These are phyloP conservation scores for Amorphotheca resinae DNA, from an alignment of 495 filamentous ascomycete genomes.

Conservation along the genomic window DNA sequence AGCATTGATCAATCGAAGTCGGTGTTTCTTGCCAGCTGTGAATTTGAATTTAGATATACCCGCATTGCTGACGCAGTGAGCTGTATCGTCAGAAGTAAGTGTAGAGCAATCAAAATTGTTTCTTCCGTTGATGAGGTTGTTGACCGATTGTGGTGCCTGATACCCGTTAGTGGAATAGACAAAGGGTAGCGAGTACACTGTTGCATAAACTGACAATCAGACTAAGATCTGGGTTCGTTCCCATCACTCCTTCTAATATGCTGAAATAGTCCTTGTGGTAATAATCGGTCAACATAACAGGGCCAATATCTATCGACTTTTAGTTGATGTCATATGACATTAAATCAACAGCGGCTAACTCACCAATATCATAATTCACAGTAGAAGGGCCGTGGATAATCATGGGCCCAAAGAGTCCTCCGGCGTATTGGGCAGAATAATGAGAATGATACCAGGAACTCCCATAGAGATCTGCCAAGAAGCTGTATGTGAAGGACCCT, in stretches of 20 bases:
- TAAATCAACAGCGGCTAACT: neutral
- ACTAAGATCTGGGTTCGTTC: no score
- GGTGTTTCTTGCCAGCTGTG: slow-evolving; percentile 33
- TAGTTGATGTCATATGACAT: neutral
- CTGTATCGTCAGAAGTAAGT: slow-evolving; percentile 14
- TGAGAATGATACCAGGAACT: slow-evolving; percentile 54
- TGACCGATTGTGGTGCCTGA: slow-evolving; percentile 22
- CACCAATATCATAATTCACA: slow-evolving; percentile 27
- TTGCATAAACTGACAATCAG: no score
- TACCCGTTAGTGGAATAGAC: neutral
- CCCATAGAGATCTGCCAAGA: slow-evolving; percentile 40
- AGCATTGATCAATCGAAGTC: slow-evolving; percentile 38
- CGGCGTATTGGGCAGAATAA: slow-evolving; percentile 41
- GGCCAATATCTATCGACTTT: slow-evolving; percentile 27
- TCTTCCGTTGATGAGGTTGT: slow-evolving; percentile 40
- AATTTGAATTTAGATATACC: slow-evolving; percentile 37
- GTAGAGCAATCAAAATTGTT: slow-evolving; percentile 37
- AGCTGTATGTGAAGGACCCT: slow-evolving; percentile 36
- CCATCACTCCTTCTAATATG: slow-evolving; percentile 28
- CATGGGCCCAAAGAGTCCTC: slow-evolving; percentile 35
- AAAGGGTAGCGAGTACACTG: neutral
- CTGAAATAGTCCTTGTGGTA: slow-evolving; percentile 30
- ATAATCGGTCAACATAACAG: slow-evolving; percentile 37
- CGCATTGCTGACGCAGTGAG: slow-evolving; percentile 30
- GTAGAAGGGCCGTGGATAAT: slow-evolving; percentile 27